These are phyloP conservation scores for Aureobasidium musti DNA, from an alignment of 2,329 filamentous ascomycete genomes.

Conservation along the genomic window DNA sequence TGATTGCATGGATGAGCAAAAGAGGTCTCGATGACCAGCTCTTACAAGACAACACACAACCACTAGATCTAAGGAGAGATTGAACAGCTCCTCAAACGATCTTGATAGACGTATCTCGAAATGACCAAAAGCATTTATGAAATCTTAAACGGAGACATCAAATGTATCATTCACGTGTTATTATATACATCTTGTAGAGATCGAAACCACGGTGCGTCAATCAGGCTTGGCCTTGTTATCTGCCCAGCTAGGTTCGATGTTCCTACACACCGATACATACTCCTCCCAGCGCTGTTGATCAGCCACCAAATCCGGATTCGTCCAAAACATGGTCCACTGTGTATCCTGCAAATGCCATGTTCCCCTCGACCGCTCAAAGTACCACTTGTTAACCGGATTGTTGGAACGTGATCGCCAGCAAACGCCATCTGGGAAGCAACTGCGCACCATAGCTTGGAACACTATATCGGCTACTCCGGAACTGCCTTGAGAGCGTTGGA, in stretches of 20 bases:
- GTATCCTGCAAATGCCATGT: constrained; percentile 78
- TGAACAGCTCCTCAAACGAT: background rate
- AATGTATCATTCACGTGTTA: background rate
- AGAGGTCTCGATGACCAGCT: background rate
- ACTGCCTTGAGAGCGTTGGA: constrained; percentile 83
- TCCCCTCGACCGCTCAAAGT: constrained; percentile 86
- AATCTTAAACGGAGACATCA: background rate
- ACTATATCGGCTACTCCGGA: constrained; percentile 88
- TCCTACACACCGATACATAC: constrained; percentile 52
- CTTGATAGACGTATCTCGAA: background rate
- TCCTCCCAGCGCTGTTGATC: constrained; percentile 49
- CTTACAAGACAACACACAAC: background rate
- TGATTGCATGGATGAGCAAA: background rate
- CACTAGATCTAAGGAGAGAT: background rate
- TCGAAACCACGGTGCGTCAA: constrained; percentile 1
- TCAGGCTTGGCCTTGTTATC: constrained; percentile 43
- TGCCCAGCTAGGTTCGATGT: constrained; percentile 53
- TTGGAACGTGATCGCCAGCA: constrained; percentile 89
- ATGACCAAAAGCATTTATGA: constrained; percentile 13
- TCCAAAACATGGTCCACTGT: constrained; percentile 99
- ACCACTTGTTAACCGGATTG: constrained; percentile 99
- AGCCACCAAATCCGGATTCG: constrained; percentile 65
- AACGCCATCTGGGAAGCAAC: constrained; percentile 83
- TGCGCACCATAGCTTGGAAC: constrained; percentile 91
- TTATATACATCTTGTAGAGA: background rate